Conservation (phyloP, 768 basidiomycete species). For the Psilocybe azurescens region DNA sequence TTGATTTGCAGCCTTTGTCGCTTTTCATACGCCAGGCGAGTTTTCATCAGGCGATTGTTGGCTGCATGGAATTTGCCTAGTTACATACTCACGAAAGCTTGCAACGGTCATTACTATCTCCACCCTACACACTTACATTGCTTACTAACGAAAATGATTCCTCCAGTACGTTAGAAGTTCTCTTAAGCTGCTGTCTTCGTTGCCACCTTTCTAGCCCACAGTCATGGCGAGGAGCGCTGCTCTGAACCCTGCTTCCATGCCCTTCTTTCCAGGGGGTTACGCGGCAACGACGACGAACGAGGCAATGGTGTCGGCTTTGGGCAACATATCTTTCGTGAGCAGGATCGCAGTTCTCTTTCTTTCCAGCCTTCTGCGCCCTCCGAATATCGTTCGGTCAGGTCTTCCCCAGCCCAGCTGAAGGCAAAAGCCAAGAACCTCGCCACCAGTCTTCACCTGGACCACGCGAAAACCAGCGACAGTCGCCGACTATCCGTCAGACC, state of each 20-base stretch:
- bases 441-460: slow-evolving; percentile 41
- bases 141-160: slow-evolving; percentile 34
- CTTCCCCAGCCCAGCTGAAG: slow-evolving; percentile 67
- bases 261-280: slow-evolving; percentile 82
- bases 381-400: slow-evolving; percentile 69
- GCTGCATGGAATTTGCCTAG: slow-evolving; percentile 51
- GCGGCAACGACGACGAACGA: slow-evolving; percentile 61
- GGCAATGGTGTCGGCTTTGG: slow-evolving; percentile 47
- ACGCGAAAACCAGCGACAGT: slow-evolving; percentile 44
- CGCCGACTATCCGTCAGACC: slow-evolving; percentile 51
- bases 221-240: slow-evolving; percentile 79
- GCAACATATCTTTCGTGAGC: slow-evolving; percentile 50
- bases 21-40: not conserved
- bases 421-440: slow-evolving; percentile 37
- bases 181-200: slow-evolving; percentile 44
- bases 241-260: slow-evolving; percentile 82
- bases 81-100: slow-evolving; percentile 29
- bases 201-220: slow-evolving; percentile 35
- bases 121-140: slow-evolving; percentile 17
- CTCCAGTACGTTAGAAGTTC: slow-evolving; percentile 24
- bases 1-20: not conserved
- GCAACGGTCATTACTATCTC: slow-evolving; percentile 26
- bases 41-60: slow-evolving; percentile 21
- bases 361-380: slow-evolving; percentile 59
- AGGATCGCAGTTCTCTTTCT: slow-evolving; percentile 57